Percentiles rank a stretch among this genome's conserved stretches.
phyloP scores from a whole-genome alignment of 768 basidiomycete species.

The Boletus rex-veris region DNA sequence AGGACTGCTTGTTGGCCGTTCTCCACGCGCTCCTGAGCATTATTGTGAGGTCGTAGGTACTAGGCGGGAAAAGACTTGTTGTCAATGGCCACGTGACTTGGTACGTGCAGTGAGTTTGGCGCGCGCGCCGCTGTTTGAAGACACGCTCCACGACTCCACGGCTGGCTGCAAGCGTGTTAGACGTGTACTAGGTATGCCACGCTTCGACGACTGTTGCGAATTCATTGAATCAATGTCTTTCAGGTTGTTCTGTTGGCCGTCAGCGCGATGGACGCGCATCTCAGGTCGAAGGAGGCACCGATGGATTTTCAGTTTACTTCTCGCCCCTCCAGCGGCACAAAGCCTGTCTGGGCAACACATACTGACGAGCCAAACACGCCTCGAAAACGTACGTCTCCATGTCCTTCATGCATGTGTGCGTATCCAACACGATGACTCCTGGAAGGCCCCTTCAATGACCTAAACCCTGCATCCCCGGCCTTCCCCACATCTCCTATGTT shows the following conservation, averaged over 20 bases:
- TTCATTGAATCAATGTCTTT: neutral
- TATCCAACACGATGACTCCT: conserved; percentile 28
- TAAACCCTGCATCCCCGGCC: conserved; percentile 36
- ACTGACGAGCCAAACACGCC: conserved; percentile 50
- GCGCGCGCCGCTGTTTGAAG: conserved; percentile 11
- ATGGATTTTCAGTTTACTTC: conserved; percentile 90
- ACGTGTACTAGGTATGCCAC: conserved; percentile 16
- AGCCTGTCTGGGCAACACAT: conserved; percentile 54
- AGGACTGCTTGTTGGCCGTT: conserved; percentile 17
- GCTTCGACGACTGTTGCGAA: neutral
- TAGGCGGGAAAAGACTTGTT: conserved; percentile 2
- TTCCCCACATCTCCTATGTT: conserved; percentile 48
- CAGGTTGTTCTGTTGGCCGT: neutral
- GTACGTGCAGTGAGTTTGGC: conserved; percentile 11
- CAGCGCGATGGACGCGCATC: conserved; percentile 24
- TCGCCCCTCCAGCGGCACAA: conserved; percentile 48
- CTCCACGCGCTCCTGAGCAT: conserved; percentile 32
- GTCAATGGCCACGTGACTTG: conserved; percentile 25
- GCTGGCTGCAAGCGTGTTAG: neutral
- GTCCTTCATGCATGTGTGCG: conserved; percentile 20
- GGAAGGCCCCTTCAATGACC: conserved; percentile 42
- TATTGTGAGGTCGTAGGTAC: conserved; percentile 21
- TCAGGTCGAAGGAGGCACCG: conserved; percentile 72
- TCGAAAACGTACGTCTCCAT: conserved; percentile 61
- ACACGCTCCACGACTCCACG: conserved; percentile 5